phyloP scores from a whole-genome alignment of 352 stramenopile species.

The Globisporangium camurandrum region DNA sequence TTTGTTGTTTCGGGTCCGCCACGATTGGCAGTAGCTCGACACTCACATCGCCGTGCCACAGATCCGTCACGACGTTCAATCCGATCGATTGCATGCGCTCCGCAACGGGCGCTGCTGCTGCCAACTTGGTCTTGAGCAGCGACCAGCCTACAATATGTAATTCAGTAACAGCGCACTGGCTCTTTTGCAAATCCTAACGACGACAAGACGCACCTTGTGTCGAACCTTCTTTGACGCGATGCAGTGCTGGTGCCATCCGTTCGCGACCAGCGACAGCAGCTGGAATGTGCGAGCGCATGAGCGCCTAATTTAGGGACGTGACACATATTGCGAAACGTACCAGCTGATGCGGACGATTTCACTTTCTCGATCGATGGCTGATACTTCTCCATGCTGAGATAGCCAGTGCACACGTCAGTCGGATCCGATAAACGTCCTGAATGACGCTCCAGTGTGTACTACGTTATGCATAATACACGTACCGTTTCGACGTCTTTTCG shows the following conservation, averaged over 20 bases:
- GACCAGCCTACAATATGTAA: constrained; percentile 33
- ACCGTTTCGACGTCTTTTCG: constrained; percentile 47
- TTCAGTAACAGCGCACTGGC: neutral
- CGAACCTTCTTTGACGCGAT: constrained; percentile 61
- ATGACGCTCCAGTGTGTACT: neutral
- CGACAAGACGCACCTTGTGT: constrained; percentile 27
- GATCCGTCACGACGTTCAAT: constrained; percentile 61
- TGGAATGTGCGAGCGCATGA: neutral
- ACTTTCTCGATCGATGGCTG: constrained; percentile 72
- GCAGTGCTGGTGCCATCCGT: constrained; percentile 40
- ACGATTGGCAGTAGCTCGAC: constrained; percentile 49
- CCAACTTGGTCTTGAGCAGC: constrained; percentile 70
- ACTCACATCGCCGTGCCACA: constrained; percentile 42
- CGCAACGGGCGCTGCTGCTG: constrained; percentile 58
- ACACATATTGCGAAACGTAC: too few species aligned
- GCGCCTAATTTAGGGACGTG: too few species aligned
- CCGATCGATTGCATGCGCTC: constrained; percentile 73
- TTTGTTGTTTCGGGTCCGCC: constrained; percentile 22
- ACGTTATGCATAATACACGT: too few species aligned
- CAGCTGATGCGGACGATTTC: constrained; percentile 59
- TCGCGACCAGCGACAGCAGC: constrained; percentile 37
- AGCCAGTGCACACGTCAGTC: constrained; percentile 1
- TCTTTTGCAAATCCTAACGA: neutral
- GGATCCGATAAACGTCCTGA: neutral
- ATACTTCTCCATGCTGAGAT: constrained; percentile 49